Conservation (phyloP, 2,329 filamentous ascomycete genomes). For the Diaporthe batatas region DNA sequence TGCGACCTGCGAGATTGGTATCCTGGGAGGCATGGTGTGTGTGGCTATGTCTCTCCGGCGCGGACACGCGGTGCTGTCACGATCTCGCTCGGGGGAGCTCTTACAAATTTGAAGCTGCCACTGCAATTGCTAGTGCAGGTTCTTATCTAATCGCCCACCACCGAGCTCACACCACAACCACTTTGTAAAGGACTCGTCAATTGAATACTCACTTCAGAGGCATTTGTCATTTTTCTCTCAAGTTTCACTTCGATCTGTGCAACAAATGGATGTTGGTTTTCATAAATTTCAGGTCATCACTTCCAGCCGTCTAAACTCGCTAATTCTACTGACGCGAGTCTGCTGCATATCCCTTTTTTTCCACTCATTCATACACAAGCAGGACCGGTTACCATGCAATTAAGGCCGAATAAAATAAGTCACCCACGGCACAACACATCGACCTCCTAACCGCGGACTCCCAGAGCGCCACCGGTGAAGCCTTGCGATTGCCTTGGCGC, state of each 20-base stretch:
- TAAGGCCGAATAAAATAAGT: conserved; percentile 40
- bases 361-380: conserved; percentile 38
- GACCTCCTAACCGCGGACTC: conserved; percentile 69
- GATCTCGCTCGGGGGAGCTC: conserved; percentile 21
- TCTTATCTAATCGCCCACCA: not conserved
- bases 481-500: conserved; percentile 78
- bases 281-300: conserved; percentile 38
- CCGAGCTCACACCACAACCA: not conserved
- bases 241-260: not conserved
- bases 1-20: conserved; percentile 49
- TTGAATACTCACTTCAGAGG: not conserved
- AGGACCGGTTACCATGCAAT: conserved; percentile 43
- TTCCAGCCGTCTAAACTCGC: conserved; percentile 42
- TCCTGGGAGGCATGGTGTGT: conserved; percentile 51
- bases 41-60: not conserved
- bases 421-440: conserved; percentile 32
- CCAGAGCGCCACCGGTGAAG: conserved; percentile 85
- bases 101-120: conserved; percentile 40
- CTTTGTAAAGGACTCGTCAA: not conserved
- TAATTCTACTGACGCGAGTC: conserved; percentile 40
- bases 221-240: not conserved
- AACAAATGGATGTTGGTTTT: not conserved
- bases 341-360: conserved; percentile 41
- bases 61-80: not conserved
- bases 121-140: conserved; percentile 28